Percentiles rank a stretch among this genome's conserved stretches.
These are phyloP conservation scores for Venturia effusa DNA, from an alignment of 2,329 filamentous ascomycete species.

Conservation along the genomic window DNA sequence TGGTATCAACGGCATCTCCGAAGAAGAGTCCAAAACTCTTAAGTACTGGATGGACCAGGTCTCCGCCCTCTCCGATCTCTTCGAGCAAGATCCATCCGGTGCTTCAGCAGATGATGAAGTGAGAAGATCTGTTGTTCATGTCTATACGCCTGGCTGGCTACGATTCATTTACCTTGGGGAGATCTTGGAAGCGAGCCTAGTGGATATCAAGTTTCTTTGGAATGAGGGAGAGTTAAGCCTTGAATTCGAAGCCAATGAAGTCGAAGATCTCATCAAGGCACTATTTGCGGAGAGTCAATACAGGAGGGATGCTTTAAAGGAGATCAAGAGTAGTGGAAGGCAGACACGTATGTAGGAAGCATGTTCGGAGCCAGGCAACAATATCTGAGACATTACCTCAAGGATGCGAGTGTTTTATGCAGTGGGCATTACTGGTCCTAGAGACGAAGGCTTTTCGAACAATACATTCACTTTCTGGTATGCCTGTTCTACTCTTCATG, in stretches of 20 bases:
- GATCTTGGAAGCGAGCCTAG: constrained; percentile 51
- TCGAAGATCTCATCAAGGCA: constrained; percentile 52
- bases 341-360: too few species aligned
- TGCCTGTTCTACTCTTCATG: too few species aligned
- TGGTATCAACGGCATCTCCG: constrained; percentile 48
- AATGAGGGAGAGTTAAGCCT: constrained; percentile 51
- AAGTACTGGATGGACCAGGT: constrained; percentile 46
- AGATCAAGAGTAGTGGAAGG: constrained; percentile 29
- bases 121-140: constrained; percentile 42
- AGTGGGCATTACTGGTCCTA: too few species aligned
- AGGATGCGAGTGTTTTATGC: too few species aligned
- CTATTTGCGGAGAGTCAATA: constrained; percentile 53
- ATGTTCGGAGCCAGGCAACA: too few species aligned
- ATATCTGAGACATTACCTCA: too few species aligned
- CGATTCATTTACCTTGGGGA: constrained; percentile 55
- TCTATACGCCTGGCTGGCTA: constrained; percentile 54
- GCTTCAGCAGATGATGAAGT: constrained; percentile 19
- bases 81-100: constrained; percentile 31
- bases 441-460: too few species aligned
- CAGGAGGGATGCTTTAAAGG: constrained; percentile 45
- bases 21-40: constrained; percentile 50
- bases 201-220: constrained; percentile 57
- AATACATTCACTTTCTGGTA: too few species aligned
- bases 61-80: constrained; percentile 45
- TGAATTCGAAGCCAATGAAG: constrained; percentile 51